These are phyloP conservation scores for Rhododendron williamsianum DNA, from an alignment of 148 eudicot species.

Conservation along the genomic window DNA sequence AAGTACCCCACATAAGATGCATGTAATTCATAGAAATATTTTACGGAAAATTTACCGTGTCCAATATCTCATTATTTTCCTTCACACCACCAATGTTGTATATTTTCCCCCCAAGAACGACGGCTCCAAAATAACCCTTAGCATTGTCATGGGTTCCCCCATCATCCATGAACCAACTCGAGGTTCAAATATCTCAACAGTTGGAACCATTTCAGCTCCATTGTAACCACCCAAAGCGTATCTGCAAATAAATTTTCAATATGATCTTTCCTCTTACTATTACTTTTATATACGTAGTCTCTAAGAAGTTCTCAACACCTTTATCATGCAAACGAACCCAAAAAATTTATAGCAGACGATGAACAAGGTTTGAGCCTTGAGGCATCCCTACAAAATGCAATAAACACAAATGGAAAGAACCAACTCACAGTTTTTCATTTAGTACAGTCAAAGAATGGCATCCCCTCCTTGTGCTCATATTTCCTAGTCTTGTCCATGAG, in stretches of 20 bases:
- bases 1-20: not conserved
- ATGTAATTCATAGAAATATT: not conserved
- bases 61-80: slow-evolving; percentile 20
- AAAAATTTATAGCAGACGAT: too few species aligned
- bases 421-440: slow-evolving; percentile 68
- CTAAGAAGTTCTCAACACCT: not conserved
- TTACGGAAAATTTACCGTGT: slow-evolving; percentile 26
- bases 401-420: not conserved
- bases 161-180: slow-evolving; percentile 58
- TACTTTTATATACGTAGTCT: not conserved
- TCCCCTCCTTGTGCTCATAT: slow-evolving; percentile 60
- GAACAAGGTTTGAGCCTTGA: not conserved
- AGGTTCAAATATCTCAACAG: slow-evolving; percentile 58
- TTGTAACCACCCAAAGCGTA: slow-evolving; percentile 73
- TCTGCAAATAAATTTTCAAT: slow-evolving; percentile 27
- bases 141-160: slow-evolving; percentile 46
- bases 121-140: slow-evolving; percentile 45
- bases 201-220: slow-evolving; percentile 46
- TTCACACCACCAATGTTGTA: slow-evolving; percentile 51
- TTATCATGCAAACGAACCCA: not conserved
- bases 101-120: slow-evolving; percentile 36
- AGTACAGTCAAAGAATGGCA: slow-evolving; percentile 59
- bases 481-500: slow-evolving; percentile 40
- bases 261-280: not conserved
- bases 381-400: slow-evolving; percentile 45